Conservation (phyloP, 2,329 filamentous ascomycete genomes). For the Alternaria brassicae region DNA sequence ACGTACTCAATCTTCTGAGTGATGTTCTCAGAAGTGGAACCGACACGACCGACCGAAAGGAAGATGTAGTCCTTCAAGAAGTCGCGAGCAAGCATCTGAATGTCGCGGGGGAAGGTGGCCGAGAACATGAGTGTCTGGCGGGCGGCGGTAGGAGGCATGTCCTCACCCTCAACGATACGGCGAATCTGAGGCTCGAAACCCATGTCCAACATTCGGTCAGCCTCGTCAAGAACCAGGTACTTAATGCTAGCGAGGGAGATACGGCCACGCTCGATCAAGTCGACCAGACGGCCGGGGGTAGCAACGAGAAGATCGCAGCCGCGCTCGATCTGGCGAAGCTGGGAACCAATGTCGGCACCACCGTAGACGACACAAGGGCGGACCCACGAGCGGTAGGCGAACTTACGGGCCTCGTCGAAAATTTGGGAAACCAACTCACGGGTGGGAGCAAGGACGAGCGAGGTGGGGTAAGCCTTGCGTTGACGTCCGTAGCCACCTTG, state of each 20-base stretch:
- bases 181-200: slow-evolving; percentile 99
- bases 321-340: slow-evolving; percentile 97
- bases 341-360: slow-evolving; percentile 97
- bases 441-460: slow-evolving; percentile 92
- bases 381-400: slow-evolving; percentile 98
- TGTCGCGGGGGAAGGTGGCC: slow-evolving; percentile 97
- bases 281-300: slow-evolving; percentile 94
- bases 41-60: slow-evolving; percentile 96
- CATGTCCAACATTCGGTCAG: slow-evolving; percentile 99
- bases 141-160: slow-evolving; percentile 84
- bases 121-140: slow-evolving; percentile 99
- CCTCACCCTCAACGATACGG: slow-evolving; percentile 96
- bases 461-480: slow-evolving; percentile 97
- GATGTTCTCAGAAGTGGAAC: slow-evolving; percentile 99
- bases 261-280: slow-evolving; percentile 96
- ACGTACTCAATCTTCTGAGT: slow-evolving; percentile 99
- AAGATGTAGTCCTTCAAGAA: slow-evolving; percentile 99
- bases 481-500: slow-evolving; percentile 76
- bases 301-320: slow-evolving; percentile 97
- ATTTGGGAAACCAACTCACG: slow-evolving; percentile 99
- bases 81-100: slow-evolving; percentile 97
- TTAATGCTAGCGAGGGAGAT: slow-evolving; percentile 99
- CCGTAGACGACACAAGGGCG: slow-evolving; percentile 98
- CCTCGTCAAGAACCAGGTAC: slow-evolving; percentile 98
- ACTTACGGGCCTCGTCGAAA: slow-evolving; percentile 96